Conservation (phyloP, 495 filamentous ascomycete genomes). For the Annulohypoxylon maeteangense region DNA sequence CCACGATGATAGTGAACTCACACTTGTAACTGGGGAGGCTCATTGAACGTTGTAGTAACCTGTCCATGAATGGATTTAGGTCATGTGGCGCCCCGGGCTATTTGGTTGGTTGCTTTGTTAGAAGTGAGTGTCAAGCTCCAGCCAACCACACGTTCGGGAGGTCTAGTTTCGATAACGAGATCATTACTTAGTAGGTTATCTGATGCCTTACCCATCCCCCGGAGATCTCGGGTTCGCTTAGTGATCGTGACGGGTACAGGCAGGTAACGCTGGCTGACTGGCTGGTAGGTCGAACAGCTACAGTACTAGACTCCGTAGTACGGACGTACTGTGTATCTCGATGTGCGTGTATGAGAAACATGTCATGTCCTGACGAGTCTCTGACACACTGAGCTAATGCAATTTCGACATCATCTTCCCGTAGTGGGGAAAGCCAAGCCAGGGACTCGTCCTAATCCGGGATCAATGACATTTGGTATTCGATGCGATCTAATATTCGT, state of each 20-base stretch:
- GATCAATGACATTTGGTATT: constrained; percentile 5
- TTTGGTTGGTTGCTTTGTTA: constrained; percentile 46
- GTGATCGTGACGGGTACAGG: constrained; percentile 30
- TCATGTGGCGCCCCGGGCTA: constrained; percentile 43
- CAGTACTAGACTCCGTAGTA: too few species aligned
- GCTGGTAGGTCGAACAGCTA: constrained; percentile 18
- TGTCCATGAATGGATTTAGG: constrained; percentile 41
- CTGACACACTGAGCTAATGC: constrained; percentile 39
- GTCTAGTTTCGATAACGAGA: constrained; percentile 20
- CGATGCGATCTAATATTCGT: constrained; percentile 4
- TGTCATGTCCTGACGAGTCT: constrained; percentile 17
- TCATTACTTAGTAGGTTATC: constrained; percentile 1
- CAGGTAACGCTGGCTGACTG: constrained; percentile 12
- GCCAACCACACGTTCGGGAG: constrained; percentile 31
- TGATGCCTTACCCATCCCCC: constrained; percentile 38
- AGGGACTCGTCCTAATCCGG: constrained; percentile 17
- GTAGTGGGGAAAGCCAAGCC: constrained; percentile 30
- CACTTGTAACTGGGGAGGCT: constrained; percentile 35
- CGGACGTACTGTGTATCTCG: not conserved
- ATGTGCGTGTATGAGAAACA: not conserved
- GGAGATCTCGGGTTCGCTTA: constrained; percentile 46
- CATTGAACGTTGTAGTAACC: constrained; percentile 49
- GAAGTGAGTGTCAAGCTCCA: constrained; percentile 25
- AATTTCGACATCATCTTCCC: constrained; percentile 44
- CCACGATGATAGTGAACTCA: constrained; percentile 38